phyloP scores from a whole-genome alignment of 2,329 filamentous ascomycete genomes.

The Fusarium chaquense region DNA sequence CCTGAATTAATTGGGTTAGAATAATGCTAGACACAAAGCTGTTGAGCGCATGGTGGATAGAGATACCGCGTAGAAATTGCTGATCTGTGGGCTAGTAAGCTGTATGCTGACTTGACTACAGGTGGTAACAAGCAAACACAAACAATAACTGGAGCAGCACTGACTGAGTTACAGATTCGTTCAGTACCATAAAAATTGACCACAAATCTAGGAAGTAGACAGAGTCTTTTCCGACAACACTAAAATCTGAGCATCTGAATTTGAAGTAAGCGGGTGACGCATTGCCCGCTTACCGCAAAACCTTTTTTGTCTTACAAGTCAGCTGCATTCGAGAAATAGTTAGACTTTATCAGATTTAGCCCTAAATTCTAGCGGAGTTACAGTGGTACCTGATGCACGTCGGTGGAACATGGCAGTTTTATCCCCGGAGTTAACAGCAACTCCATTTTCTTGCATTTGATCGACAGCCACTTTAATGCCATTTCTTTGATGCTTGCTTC shows the following conservation, averaged over 20 bases:
- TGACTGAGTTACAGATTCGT: neutral
- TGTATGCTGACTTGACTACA: neutral
- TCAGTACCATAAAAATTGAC: neutral
- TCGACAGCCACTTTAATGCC: neutral
- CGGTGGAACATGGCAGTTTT: neutral
- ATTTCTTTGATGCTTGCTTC: neutral
- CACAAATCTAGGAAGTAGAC: neutral
- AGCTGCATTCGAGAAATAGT: too few species aligned
- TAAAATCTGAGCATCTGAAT: neutral
- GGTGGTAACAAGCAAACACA: neutral
- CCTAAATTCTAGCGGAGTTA: neutral
- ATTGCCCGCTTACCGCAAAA: neutral
- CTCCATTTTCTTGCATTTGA: neutral
- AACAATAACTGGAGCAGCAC: too few species aligned
- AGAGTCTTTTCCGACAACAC: neutral
- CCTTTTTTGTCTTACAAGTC: neutral
- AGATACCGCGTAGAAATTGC: neutral
- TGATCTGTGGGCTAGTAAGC: neutral
- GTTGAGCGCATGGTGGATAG: neutral
- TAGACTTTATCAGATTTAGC: neutral
- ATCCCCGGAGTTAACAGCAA: neutral
- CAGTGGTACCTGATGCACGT: neutral
- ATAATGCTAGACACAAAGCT: neutral
- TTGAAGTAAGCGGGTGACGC: neutral
- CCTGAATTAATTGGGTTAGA: neutral